Conservation (phyloP, 164 flowering plant genomes). For the Macadamia tetraphylla region DNA sequence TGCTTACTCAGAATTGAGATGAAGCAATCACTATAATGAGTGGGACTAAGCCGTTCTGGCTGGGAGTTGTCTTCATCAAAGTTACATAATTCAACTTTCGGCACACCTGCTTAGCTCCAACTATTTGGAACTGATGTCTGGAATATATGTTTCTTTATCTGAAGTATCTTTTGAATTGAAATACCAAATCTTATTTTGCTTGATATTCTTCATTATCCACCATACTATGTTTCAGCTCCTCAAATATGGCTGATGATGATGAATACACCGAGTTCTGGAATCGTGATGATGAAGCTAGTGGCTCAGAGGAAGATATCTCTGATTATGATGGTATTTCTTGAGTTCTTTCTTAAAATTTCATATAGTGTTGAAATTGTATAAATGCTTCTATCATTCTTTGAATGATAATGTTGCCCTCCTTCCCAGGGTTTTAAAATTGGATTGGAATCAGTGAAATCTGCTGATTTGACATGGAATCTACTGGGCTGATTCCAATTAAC, state of each 20-base stretch:
- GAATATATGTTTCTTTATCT: no score
- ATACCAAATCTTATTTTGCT: neutral
- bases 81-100: no score
- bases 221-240: constrained; percentile 33
- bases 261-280: constrained; percentile 72
- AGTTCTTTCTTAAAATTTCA: constrained; percentile 1
- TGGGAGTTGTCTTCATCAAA: no score
- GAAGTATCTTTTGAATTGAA: neutral
- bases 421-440: no score
- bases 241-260: constrained; percentile 28
- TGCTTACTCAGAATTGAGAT: no score
- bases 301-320: constrained; percentile 80
- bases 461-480: no score
- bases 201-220: neutral
- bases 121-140: no score
- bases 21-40: no score
- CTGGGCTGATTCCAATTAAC: no score
- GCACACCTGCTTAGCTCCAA: no score
- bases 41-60: no score
- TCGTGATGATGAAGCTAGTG: constrained; percentile 68
- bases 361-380: neutral
- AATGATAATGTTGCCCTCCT: neutral
- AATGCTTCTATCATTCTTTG: neutral
- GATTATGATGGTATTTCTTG: constrained; percentile 61
- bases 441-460: no score